A percentile compares a stretch with the other conserved stretches of the same genome.
Conservation (phyloP, 2,329 filamentous ascomycete species). For the Fusarium algeriense region DNA sequence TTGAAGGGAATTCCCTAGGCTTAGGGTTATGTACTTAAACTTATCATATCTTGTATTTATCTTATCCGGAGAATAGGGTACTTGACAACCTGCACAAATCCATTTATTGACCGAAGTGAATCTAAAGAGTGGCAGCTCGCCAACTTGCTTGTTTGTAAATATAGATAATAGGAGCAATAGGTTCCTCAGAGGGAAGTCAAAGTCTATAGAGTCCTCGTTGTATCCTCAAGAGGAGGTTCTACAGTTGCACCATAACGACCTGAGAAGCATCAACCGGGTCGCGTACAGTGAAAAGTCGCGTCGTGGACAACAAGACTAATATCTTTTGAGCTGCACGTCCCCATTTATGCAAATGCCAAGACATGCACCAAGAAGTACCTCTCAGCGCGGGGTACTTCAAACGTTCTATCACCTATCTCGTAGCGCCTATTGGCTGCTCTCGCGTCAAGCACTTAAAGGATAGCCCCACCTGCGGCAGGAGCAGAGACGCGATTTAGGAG, state of each 20-base stretch:
- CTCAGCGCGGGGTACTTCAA: constrained; percentile 4
- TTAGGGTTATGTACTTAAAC: background rate
- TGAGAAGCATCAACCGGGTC: background rate
- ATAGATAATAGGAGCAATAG: background rate
- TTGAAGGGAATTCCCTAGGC: background rate
- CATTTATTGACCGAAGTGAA: too few species aligned
- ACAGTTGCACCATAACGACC: background rate
- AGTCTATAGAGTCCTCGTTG: background rate
- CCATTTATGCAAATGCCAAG: background rate
- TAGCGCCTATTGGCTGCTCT: constrained; percentile 19
- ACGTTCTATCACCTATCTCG: background rate
- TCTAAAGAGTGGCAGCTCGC: too few species aligned
- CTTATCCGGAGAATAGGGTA: too few species aligned
- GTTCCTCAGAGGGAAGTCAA: background rate
- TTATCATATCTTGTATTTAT: too few species aligned
- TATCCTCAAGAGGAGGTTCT: background rate
- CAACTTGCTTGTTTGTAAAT: background rate
- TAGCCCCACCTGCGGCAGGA: constrained; percentile 25
- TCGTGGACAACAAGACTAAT: constrained; percentile 3
- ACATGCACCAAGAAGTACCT: constrained; percentile 23
- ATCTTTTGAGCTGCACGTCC: background rate
- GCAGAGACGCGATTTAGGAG: constrained; percentile 26
- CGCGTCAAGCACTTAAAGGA: constrained; percentile 21
- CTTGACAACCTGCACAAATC: too few species aligned
- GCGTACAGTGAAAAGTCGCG: constrained; percentile 19